Conservation (phyloP, 2,329 filamentous ascomycete genomes). For the Paracorniculantispora psalliotae region DNA sequence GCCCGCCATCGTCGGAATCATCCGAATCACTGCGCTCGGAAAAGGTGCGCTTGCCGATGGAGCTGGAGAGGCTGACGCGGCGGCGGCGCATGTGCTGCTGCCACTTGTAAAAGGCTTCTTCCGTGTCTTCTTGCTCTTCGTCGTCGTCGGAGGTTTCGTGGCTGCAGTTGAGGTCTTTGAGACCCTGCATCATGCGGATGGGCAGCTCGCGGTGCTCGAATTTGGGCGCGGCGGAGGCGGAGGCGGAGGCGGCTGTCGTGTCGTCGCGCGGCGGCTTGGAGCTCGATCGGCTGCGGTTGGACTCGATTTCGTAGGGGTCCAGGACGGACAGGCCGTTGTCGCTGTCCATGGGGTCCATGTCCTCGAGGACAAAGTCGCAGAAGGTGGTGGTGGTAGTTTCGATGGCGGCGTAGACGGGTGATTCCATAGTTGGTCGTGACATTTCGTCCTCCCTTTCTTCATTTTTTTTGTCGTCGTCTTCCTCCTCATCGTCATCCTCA, state of each 20-base stretch:
- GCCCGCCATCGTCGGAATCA: conserved; percentile 32
- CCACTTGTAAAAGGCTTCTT: conserved; percentile 35
- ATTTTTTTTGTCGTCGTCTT: background rate
- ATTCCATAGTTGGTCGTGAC: conserved; percentile 11
- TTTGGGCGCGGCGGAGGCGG: no score
- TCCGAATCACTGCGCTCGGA: conserved; percentile 51
- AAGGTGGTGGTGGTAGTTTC: conserved; percentile 16
- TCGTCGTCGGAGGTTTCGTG: conserved; percentile 34
- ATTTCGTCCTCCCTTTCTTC: conserved; percentile 1
- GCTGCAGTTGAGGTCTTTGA: conserved; percentile 42
- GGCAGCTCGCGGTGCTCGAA: conserved; percentile 32
- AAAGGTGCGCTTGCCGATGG: conserved; percentile 50
- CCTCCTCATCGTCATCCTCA: background rate
- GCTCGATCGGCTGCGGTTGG: conserved; percentile 36
- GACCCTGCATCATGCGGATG: conserved; percentile 38
- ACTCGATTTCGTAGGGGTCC: conserved; percentile 43
- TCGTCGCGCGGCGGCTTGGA: conserved; percentile 30
- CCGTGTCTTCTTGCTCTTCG: conserved; percentile 30
- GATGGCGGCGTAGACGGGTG: conserved; percentile 17
- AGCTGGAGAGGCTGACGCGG: conserved; percentile 48
- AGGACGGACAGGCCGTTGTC: conserved; percentile 40
- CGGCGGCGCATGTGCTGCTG: conserved; percentile 40
- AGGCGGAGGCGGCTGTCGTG: no score
- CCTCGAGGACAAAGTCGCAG: conserved; percentile 39
- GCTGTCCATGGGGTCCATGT: conserved; percentile 42